Evolutionary conservation across 1,284 basidiomycete species (phyloP).

Genomic region (Ceratobasidium sp.): DNA sequence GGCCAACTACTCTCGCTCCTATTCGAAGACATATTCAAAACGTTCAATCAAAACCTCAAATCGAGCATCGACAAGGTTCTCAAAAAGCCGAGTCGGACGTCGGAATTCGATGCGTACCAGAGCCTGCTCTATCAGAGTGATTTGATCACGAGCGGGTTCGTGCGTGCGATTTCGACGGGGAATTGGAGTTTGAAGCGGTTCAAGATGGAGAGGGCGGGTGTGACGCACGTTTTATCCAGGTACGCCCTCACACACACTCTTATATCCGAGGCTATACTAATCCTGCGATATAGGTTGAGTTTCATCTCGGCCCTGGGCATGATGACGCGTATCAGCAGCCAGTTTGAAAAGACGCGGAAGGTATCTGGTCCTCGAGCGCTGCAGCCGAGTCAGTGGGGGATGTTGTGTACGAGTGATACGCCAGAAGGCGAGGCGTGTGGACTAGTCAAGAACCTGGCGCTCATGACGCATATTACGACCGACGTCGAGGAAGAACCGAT

Average conservation of each 20-base stretch:
- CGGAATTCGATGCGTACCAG: slow-evolving; percentile 95
- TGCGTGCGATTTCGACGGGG: slow-evolving; percentile 98
- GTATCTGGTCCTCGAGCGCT: slow-evolving; percentile 97
- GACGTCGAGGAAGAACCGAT: slow-evolving; percentile 98
- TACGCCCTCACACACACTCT: background rate
- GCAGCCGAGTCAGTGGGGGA: slow-evolving; percentile 99
- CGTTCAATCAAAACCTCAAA: slow-evolving; percentile 97
- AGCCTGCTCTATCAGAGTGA: slow-evolving; percentile 95
- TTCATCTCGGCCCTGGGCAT: slow-evolving; percentile 99
- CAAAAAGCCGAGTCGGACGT: slow-evolving; percentile 95
- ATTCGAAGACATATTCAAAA: slow-evolving; percentile 99
- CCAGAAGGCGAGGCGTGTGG: slow-evolving; percentile 99
- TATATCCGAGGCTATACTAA: background rate
- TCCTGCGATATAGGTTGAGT: slow-evolving; percentile 73
- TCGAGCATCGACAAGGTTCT: slow-evolving; percentile 97
- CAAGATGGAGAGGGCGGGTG: slow-evolving; percentile 99
- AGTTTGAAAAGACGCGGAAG: slow-evolving; percentile 99
- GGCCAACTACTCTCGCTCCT: slow-evolving; percentile 95
- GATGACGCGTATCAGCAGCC: slow-evolving; percentile 99
- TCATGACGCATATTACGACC: slow-evolving; percentile 99
- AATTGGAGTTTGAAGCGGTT: slow-evolving; percentile 99
- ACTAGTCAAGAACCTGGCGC: slow-evolving; percentile 97
- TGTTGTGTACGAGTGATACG: slow-evolving; percentile 98
- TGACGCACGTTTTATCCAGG: slow-evolving; percentile 91
- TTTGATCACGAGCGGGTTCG: slow-evolving; percentile 95